Conservation (phyloP, 1,284 basidiomycete genomes). For the Ceratobasidium sp. region DNA sequence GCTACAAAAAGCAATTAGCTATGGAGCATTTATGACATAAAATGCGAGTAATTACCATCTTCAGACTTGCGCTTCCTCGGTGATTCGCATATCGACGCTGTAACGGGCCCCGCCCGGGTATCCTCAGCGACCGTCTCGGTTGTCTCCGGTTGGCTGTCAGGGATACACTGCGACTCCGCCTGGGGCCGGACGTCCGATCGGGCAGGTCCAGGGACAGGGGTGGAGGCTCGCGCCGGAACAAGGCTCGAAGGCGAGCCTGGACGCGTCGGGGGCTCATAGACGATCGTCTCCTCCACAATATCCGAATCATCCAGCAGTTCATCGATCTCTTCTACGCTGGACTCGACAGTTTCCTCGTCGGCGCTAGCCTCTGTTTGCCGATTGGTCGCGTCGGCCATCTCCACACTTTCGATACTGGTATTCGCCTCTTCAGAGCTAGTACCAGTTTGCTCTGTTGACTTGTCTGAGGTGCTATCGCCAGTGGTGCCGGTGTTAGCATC, state of each 20-base stretch:
- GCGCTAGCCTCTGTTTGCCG: not conserved
- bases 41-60: slow-evolving; percentile 1
- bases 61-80: slow-evolving; percentile 36
- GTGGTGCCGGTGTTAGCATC: not conserved
- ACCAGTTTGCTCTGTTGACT: not conserved
- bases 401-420: slow-evolving; percentile 10
- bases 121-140: not conserved
- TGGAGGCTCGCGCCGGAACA: not conserved
- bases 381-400: not conserved
- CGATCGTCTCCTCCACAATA: slow-evolving; percentile 28
- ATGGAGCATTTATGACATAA: not conserved
- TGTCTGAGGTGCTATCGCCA: slow-evolving; percentile 3
- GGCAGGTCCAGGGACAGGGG: not conserved
- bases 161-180: slow-evolving; percentile 6
- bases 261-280: slow-evolving; percentile 27
- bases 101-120: not conserved
- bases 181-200: not conserved
- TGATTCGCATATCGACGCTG: slow-evolving; percentile 10
- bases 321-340: slow-evolving; percentile 29
- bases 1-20: slow-evolving; percentile 14
- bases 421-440: not conserved
- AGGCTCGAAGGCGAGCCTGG: not conserved
- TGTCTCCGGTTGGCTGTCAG: slow-evolving; percentile 22
- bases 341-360: slow-evolving; percentile 12
- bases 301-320: slow-evolving; percentile 22